Evolutionary conservation across 768 basidiomycete genomes (phyloP).

Genomic region (button mushroom (Agaricus bisporus)): DNA sequence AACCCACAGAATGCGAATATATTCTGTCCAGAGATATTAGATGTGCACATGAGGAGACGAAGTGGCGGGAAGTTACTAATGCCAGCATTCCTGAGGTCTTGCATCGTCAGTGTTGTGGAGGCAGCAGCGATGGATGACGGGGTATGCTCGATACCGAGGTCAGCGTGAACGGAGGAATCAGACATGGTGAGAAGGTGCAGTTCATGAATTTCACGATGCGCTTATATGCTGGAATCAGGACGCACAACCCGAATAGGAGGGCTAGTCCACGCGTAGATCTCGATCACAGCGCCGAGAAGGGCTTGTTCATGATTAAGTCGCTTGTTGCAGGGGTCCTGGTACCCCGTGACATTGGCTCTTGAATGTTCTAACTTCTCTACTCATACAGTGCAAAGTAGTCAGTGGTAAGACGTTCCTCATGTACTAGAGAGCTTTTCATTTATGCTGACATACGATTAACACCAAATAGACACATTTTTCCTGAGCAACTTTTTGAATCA

Average conservation of each 20-base stretch:
- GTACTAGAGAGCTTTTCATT: too few relatives aligned
- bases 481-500: too few relatives aligned
- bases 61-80: background rate
- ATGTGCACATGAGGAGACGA: background rate
- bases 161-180: background rate
- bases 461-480: too few relatives aligned
- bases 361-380: too few relatives aligned
- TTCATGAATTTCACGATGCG: background rate
- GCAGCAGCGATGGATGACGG: background rate
- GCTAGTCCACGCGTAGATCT: too few relatives aligned
- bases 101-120: background rate
- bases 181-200: background rate
- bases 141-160: slow-evolving; percentile 4
- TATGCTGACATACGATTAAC: too few relatives aligned
- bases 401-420: too few relatives aligned
- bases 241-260: background rate
- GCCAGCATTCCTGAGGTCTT: background rate
- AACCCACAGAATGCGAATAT: slow-evolving; percentile 61
- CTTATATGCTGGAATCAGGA: background rate
- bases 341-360: too few relatives aligned
- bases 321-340: too few relatives aligned
- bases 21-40: slow-evolving; percentile 19
- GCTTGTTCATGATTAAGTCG: too few relatives aligned
- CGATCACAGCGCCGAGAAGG: too few relatives aligned
- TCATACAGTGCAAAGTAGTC: too few relatives aligned